phyloP scores from a whole-genome alignment of 2,329 filamentous ascomycete genomes.

The Colletotrichum sp. region DNA sequence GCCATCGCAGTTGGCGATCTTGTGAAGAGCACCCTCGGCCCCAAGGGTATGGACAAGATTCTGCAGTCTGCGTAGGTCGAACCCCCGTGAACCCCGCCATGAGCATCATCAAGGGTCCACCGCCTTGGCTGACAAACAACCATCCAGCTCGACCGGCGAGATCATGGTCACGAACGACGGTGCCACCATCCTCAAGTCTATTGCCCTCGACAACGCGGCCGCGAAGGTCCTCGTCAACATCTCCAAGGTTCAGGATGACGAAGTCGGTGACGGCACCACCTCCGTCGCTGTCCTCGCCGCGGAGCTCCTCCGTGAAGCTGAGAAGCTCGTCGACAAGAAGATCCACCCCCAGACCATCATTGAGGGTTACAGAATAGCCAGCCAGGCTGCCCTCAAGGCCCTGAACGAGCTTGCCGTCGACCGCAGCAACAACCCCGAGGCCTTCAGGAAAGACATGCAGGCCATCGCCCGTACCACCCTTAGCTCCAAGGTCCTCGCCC shows the following conservation, averaged over 20 bases:
- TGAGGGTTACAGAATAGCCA: slow-evolving; percentile 98
- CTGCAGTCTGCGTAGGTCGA: slow-evolving; percentile 84
- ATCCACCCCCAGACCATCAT: slow-evolving; percentile 99
- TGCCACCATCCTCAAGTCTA: slow-evolving; percentile 97
- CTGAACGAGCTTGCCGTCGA: slow-evolving; percentile 87
- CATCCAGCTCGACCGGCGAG: slow-evolving; percentile 82
- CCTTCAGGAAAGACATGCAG: slow-evolving; percentile 88
- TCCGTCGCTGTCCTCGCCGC: slow-evolving; percentile 96
- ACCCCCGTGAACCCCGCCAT: not conserved
- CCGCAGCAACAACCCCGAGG: slow-evolving; percentile 81
- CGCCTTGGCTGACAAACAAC: slow-evolving; percentile 16
- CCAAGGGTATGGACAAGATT: slow-evolving; percentile 99
- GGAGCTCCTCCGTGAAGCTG: slow-evolving; percentile 92
- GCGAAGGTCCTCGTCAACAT: slow-evolving; percentile 99
- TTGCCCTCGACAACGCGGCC: slow-evolving; percentile 96
- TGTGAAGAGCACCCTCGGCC: slow-evolving; percentile 95
- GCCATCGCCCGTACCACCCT: slow-evolving; percentile 94
- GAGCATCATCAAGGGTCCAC: slow-evolving; percentile 1
- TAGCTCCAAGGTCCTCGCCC: slow-evolving; percentile 94
- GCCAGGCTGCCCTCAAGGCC: slow-evolving; percentile 82
- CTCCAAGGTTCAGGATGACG: slow-evolving; percentile 98
- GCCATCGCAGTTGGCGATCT: slow-evolving; percentile 97
- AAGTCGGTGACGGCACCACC: slow-evolving; percentile 97
- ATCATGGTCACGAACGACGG: slow-evolving; percentile 99
- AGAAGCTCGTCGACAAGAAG: slow-evolving; percentile 97